Percentiles rank a stretch among this genome's conserved stretches.
Conservation (phyloP, 2,329 filamentous ascomycete genomes). For the Alternaria atra region DNA sequence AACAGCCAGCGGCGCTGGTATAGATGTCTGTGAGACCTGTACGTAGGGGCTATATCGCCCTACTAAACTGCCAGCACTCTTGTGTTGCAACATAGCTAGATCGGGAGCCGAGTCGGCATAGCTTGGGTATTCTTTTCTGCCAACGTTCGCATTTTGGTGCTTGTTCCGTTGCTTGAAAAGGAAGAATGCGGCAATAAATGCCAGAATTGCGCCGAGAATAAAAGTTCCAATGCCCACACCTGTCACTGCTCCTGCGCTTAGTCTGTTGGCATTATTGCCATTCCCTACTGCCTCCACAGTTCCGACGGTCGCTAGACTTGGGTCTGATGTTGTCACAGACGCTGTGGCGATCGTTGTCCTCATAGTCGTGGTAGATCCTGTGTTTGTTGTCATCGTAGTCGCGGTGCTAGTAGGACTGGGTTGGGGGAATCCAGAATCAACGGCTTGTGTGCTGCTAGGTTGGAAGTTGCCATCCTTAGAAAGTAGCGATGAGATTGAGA, state of each 20-base stretch:
- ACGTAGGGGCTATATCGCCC: conserved; percentile 35
- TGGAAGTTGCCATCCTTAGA: too few relatives aligned
- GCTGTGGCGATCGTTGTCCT: background rate
- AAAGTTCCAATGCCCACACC: conserved; percentile 35
- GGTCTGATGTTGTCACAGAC: background rate
- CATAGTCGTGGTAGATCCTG: background rate
- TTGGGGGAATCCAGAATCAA: background rate
- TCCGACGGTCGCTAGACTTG: background rate
- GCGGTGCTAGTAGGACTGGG: background rate
- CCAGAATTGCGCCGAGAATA: conserved; percentile 40
- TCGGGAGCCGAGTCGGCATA: conserved; percentile 36
- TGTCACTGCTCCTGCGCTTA: conserved; percentile 29
- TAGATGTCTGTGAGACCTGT: conserved; percentile 37
- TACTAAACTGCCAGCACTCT: conserved; percentile 21
- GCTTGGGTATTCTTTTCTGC: conserved; percentile 18
- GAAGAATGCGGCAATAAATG: conserved; percentile 39
- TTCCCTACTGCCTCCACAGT: background rate
- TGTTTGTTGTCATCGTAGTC: background rate
- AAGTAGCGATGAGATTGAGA: too few relatives aligned
- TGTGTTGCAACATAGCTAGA: conserved; percentile 34
- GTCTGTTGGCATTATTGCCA: background rate
- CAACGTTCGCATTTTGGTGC: conserved; percentile 12
- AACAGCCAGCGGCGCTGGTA: conserved; percentile 7
- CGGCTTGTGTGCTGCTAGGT: background rate
- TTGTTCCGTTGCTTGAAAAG: conserved; percentile 40